Evolutionary conservation across 192 early-diverging fungal genomes (phyloP), one percentile per base, ranked within the genome.

Genomic region (Gigaspora rosea): DNA sequence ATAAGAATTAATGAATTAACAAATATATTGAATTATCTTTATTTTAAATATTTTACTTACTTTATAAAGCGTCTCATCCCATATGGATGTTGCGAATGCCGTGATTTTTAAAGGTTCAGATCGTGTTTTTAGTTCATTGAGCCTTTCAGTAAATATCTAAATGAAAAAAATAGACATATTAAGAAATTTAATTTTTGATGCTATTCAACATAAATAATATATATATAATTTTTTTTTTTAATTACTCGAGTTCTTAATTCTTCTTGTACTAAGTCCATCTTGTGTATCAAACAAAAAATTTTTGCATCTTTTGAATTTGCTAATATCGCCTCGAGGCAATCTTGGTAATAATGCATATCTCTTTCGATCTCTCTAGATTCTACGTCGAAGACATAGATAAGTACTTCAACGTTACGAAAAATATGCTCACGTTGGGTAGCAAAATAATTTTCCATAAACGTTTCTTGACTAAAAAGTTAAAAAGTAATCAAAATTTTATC

Each of bases 311-410:
- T 90, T 22, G 94, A 96, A 72, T 92, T 92, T 33, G 85, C 81
- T 76, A 88, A 69, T 73, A 99, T 92, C 46, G 92, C 93, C 22
- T 95, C 89, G 51, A 99, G 81, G 66, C 93, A 95, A 22, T 90
- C 90, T 81, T 97, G 92, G 77, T 95, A 98, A 80, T 97, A 94
- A 58, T 88, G 82, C 86, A 98, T 88, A 81, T 99, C 97, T 80
- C 93, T 92, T 78, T 97, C 95, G 62, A 90, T 86, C 75, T 97
- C 95, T 36, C 93, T 87, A 47, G 91, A 93, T 83, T 97, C 97
- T 51, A 97, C 90, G 84, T 98, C 96, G 85, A 99, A 98, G 70
- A 99, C 96, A 78, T 97, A 99, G 78, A 99, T 99, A 18, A 99
- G 88, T n/a, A 99, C 95, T 83, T 99, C 96, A 4, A 99, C 97